phyloP scores from a whole-genome alignment of 1,139 yeast genomes.

The Geotrichum cucujoidarum region DNA sequence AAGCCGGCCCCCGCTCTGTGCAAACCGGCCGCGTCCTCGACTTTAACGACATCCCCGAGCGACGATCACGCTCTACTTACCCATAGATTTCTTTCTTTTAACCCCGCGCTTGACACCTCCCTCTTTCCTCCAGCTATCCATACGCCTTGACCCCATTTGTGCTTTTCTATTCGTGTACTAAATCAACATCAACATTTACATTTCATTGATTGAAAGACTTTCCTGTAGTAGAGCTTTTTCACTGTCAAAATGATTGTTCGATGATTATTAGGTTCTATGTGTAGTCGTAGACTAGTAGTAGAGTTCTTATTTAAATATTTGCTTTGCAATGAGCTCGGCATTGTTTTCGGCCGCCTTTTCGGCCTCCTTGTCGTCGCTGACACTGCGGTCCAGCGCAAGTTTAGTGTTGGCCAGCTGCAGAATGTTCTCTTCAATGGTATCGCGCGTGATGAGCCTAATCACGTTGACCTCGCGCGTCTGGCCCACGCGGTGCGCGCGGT shows the following conservation, averaged over 20 bases:
- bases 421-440: constrained; percentile 86
- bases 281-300: too few species aligned
- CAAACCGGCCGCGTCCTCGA: constrained; percentile 28
- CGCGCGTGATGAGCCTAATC: constrained; percentile 63
- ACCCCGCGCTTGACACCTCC: too few species aligned
- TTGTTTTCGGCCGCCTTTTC: constrained; percentile 48
- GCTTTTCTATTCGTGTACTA: too few species aligned
- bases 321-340: constrained; percentile 45
- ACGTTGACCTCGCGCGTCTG: constrained; percentile 86
- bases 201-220: too few species aligned
- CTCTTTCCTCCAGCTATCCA: too few species aligned
- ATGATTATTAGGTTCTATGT: too few species aligned
- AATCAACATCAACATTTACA: too few species aligned
- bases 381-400: constrained; percentile 74
- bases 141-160: too few species aligned
- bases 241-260: too few species aligned
- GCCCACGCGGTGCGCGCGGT: constrained; percentile 96
- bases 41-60: constrained; percentile 22
- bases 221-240: too few species aligned
- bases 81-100: constrained; percentile 4
- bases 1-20: constrained; percentile 26
- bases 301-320: constrained; percentile 37
- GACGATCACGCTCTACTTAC: constrained; percentile 19
- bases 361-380: constrained; percentile 46
- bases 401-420: constrained; percentile 83